phyloP scores from a whole-genome alignment of 164 flowering plant species.

The Platanus orientalis region DNA sequence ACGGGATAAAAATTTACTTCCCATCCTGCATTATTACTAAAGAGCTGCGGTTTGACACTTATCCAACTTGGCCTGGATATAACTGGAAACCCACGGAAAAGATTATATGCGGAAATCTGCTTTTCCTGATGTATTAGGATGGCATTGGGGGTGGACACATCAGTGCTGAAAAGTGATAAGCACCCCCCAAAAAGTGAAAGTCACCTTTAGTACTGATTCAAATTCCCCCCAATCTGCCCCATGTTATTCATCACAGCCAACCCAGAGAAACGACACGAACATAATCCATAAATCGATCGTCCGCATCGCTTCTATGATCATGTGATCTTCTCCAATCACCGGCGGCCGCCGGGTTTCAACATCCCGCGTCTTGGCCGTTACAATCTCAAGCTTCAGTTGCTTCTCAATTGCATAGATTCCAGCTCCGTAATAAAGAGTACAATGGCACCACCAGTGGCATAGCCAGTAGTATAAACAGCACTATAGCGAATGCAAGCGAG shows the following conservation, averaged over 20 bases:
- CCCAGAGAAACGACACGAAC: constrained; percentile 78
- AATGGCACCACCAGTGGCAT: constrained; percentile 32
- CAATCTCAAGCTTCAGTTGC: constrained; percentile 10
- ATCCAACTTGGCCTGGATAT: no score
- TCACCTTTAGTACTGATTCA: no score
- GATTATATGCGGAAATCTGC: no score
- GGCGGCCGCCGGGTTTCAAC: constrained; percentile 31
- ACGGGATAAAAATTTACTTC: no score
- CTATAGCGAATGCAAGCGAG: constrained; percentile 13
- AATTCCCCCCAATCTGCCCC: constrained; percentile 95
- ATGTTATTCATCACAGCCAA: constrained; percentile 84
- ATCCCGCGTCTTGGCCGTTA: constrained; percentile 11
- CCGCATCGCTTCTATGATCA: constrained; percentile 54
- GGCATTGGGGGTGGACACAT: no score
- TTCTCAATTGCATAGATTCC: constrained; percentile 11
- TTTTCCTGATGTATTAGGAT: no score
- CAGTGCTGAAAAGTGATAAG: no score
- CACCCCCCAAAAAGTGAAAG: no score
- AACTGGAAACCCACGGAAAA: no score
- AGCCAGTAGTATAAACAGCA: constrained; percentile 14
- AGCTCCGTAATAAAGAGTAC: constrained; percentile 20
- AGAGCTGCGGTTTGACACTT: no score
- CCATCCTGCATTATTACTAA: no score
- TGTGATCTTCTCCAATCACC: constrained; percentile 77
- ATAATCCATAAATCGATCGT: constrained; percentile 78